Conservation (phyloP, 179 eudicot species). For the Silene noctiflora region DNA sequence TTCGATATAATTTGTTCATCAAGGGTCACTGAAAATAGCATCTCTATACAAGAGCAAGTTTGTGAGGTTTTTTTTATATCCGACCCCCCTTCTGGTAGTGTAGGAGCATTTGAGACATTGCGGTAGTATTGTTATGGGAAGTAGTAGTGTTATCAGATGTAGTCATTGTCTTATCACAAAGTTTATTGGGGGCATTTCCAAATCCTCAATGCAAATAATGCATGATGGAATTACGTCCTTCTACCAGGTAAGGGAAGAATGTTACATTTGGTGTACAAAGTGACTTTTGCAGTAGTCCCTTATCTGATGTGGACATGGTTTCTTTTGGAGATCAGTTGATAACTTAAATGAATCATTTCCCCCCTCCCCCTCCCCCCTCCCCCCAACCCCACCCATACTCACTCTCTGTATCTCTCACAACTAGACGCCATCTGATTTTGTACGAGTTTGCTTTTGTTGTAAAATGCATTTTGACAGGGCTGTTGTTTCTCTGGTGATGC, state of each 20-base stretch:
- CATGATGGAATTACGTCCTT: background rate
- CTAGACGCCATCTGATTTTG: background rate
- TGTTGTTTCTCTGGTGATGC: slow-evolving; percentile 21
- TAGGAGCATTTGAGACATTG: background rate
- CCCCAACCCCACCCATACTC: no score
- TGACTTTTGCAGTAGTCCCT: background rate
- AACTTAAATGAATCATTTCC: no score
- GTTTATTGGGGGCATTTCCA: background rate
- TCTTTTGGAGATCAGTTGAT: no score
- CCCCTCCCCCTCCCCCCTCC: no score
- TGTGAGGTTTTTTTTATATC: no score
- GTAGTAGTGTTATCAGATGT: background rate
- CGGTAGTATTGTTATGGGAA: background rate
- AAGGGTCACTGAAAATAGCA: no score
- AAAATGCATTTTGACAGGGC: slow-evolving; percentile 8
- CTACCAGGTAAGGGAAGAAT: background rate
- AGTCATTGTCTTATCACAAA: background rate
- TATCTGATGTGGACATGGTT: no score
- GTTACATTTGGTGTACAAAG: background rate
- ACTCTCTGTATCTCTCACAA: no score
- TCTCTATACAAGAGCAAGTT: no score
- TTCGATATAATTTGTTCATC: no score
- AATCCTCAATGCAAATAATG: background rate
- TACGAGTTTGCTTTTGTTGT: background rate
- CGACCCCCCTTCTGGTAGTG: background rate